phyloP scores from a whole-genome alignment of 202 grass and related monocot species.

The Panicum hallii region DNA sequence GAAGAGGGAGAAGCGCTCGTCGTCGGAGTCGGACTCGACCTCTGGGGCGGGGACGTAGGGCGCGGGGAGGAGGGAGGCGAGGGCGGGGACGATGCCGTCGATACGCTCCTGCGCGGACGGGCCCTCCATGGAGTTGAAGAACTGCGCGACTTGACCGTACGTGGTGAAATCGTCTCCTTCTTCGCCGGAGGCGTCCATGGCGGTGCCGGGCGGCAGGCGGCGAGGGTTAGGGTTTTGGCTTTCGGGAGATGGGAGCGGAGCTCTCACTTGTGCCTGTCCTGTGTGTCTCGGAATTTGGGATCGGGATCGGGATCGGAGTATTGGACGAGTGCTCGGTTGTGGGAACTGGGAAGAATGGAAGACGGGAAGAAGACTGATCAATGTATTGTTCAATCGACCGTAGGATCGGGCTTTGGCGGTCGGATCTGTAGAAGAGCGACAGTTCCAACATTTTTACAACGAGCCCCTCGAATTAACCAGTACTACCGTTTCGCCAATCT shows the following conservation, averaged over 20 bases:
- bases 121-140: neutral
- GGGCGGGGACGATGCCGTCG: neutral
- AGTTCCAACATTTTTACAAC: neutral
- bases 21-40: slow-evolving; percentile 21
- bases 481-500: neutral
- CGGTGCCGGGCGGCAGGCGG: neutral
- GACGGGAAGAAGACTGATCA: neutral
- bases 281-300: neutral
- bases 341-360: neutral
- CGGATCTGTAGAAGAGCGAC: neutral
- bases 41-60: slow-evolving; percentile 1
- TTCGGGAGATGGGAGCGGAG: neutral
- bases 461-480: neutral
- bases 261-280: neutral
- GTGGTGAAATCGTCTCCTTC: neutral
- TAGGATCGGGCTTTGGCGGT: neutral
- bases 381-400: neutral
- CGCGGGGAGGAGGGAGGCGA: neutral
- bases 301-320: no score
- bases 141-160: neutral
- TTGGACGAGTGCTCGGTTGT: neutral
- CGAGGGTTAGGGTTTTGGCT: slow-evolving; percentile 6
- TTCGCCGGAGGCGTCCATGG: slow-evolving; percentile 27
- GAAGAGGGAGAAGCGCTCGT: slow-evolving; percentile 22
- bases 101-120: slow-evolving; percentile 27